Conservation (phyloP, 179 eudicot species). For the Sideroxylon spinosum region DNA sequence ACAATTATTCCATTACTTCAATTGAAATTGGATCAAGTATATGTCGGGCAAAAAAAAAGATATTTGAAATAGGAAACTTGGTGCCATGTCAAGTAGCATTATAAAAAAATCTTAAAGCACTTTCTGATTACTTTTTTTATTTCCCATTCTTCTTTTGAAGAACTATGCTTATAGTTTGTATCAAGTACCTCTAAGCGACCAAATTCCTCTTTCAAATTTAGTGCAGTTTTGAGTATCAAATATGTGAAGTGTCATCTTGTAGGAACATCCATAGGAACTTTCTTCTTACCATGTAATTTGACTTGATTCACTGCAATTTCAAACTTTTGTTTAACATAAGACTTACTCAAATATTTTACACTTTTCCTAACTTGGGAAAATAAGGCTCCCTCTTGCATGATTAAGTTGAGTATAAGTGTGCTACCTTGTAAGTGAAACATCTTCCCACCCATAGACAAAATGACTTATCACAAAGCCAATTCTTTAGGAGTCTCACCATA, state of each 20-base stretch:
- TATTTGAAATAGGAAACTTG: neutral
- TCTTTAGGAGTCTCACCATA: neutral
- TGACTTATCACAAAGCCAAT: neutral
- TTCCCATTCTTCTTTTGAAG: neutral
- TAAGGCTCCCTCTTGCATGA: neutral
- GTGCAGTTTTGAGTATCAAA: neutral
- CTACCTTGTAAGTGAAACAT: constrained; percentile 7
- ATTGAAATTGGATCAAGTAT: neutral
- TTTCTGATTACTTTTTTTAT: neutral
- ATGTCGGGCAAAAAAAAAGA: neutral
- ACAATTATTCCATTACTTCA: neutral
- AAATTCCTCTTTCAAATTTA: neutral
- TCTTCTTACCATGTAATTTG: neutral
- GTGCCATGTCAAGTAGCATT: neutral
- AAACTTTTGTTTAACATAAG: neutral
- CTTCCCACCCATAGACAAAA: neutral
- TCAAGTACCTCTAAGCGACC: neutral
- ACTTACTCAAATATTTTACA: neutral
- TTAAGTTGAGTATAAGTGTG: neutral
- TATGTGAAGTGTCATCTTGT: neutral
- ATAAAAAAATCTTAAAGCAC: neutral
- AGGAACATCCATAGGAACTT: neutral
- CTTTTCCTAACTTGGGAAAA: neutral
- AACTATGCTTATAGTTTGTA: neutral
- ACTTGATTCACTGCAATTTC: neutral